A percentile compares a stretch with the other conserved stretches of the same genome.
Conservation (phyloP, 2,329 filamentous ascomycete genomes). For the Neofusicoccum parvum region DNA sequence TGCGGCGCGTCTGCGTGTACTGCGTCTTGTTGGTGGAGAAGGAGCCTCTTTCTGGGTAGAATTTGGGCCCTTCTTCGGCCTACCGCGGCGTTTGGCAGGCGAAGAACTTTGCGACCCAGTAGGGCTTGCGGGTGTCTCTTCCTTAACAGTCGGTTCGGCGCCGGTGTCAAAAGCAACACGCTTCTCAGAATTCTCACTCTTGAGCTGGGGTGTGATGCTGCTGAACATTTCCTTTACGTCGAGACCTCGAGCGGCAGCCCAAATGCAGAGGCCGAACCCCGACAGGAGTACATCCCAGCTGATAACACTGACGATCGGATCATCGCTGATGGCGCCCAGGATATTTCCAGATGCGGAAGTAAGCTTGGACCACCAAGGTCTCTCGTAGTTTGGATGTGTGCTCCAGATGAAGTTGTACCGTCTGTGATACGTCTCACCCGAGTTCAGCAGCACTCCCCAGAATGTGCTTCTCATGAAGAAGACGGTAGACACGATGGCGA, state of each 20-base stretch:
- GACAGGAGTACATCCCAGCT: constrained; percentile 63
- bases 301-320: constrained; percentile 60
- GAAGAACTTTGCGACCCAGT: constrained; percentile 24
- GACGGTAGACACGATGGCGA: constrained; percentile 40
- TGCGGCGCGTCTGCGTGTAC: constrained; percentile 20
- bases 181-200: constrained; percentile 24
- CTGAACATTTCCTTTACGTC: constrained; percentile 55
- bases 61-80: constrained; percentile 29
- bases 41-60: constrained; percentile 15
- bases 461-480: constrained; percentile 31
- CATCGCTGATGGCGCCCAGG: constrained; percentile 55
- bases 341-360: constrained; percentile 47
- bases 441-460: constrained; percentile 50
- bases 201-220: constrained; percentile 29
- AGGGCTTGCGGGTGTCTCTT: constrained; percentile 22
- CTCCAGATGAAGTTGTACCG: constrained; percentile 37
- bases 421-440: constrained; percentile 48
- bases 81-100: constrained; percentile 30
- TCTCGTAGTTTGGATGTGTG: constrained; percentile 50
- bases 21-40: constrained; percentile 24
- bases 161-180: constrained; percentile 30
- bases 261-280: constrained; percentile 56
- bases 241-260: constrained; percentile 58
- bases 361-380: constrained; percentile 34
- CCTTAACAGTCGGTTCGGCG: constrained; percentile 11